These are phyloP conservation scores for Zygotorulaspora sp. DNA, from an alignment of 805 yeast species.

Conservation along the genomic window DNA sequence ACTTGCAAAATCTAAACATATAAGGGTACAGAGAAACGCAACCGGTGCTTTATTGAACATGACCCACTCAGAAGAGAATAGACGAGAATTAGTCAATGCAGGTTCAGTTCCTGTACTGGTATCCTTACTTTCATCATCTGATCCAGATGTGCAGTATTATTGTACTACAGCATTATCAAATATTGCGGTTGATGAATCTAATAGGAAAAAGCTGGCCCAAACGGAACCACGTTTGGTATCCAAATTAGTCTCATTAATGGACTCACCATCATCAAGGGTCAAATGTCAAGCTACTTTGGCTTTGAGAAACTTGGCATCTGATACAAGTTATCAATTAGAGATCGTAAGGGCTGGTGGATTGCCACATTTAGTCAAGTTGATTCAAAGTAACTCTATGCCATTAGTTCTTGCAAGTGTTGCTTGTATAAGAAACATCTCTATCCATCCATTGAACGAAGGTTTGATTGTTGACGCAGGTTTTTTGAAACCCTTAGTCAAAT, in stretches of 20 bases:
- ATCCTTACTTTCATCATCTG: slow-evolving; percentile 74
- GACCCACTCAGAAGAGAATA: slow-evolving; percentile 96
- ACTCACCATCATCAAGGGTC: slow-evolving; percentile 86
- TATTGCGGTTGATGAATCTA: slow-evolving; percentile 92
- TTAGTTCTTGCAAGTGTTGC: slow-evolving; percentile 95
- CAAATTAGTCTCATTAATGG: slow-evolving; percentile 87
- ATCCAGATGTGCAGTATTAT: slow-evolving; percentile 96
- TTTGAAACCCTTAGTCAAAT: slow-evolving; percentile 79
- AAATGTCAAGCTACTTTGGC: slow-evolving; percentile 99
- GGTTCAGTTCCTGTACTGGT: slow-evolving; percentile 98
- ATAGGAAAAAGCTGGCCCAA: slow-evolving; percentile 80
- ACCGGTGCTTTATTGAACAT: slow-evolving; percentile 96
- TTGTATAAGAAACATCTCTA: slow-evolving; percentile 93
- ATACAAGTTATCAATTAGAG: slow-evolving; percentile 91
- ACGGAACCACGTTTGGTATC: slow-evolving; percentile 90
- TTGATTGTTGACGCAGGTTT: slow-evolving; percentile 96
- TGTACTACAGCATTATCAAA: slow-evolving; percentile 96
- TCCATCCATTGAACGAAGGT: slow-evolving; percentile 94
- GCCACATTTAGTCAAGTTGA: slow-evolving; percentile 83
- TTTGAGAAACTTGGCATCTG: slow-evolving; percentile 90
- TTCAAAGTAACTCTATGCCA: slow-evolving; percentile 88
- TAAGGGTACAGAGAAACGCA: slow-evolving; percentile 96
- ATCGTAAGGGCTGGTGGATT: slow-evolving; percentile 94
- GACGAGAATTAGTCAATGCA: slow-evolving; percentile 94
- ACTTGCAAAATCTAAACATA: slow-evolving; percentile 88